A percentile compares a stretch with the other conserved stretches of the same genome.
Conservation (phyloP, 805 yeast genomes). For the Metschnikowia baotianmanensis region DNA sequence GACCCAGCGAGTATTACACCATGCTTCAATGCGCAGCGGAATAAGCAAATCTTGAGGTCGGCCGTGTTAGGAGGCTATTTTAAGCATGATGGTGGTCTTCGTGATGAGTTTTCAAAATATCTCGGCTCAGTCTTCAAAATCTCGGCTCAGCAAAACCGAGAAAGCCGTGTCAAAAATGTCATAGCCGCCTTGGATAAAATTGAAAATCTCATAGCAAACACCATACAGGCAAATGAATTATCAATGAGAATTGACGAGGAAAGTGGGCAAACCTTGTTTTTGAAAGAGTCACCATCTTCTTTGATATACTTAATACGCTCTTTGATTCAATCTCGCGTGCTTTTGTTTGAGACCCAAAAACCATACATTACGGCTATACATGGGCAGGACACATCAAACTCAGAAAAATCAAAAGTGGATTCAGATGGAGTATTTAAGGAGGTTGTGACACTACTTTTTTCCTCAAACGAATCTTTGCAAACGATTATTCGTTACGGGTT, state of each 20-base stretch:
- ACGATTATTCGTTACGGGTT: conserved; percentile 33
- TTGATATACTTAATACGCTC: conserved; percentile 37
- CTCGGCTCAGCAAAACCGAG: background rate
- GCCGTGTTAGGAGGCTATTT: conserved; percentile 1
- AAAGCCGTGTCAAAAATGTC: background rate
- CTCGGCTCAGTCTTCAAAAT: background rate
- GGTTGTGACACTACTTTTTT: conserved; percentile 38
- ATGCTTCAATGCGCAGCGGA: background rate
- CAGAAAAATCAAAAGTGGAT: too few species aligned
- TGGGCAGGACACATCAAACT: background rate
- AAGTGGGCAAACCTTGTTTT: conserved; percentile 23
- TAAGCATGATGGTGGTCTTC: conserved; percentile 1
- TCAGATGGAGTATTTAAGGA: conserved; percentile 36
- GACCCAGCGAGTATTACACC: background rate
- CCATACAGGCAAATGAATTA: conserved; percentile 59
- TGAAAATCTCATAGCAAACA: conserved; percentile 32
- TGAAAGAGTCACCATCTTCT: conserved; percentile 27
- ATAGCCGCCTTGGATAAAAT: background rate
- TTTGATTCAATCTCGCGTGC: conserved; percentile 39
- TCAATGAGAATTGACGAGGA: conserved; percentile 49
- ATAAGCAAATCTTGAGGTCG: background rate
- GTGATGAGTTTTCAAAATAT: background rate
- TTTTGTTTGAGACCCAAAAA: conserved; percentile 4
- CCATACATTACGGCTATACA: background rate
- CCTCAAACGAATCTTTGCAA: conserved; percentile 44